Evolutionary conservation across 305 asterid species (phyloP).

Genomic region (Coffea humblotiana): DNA sequence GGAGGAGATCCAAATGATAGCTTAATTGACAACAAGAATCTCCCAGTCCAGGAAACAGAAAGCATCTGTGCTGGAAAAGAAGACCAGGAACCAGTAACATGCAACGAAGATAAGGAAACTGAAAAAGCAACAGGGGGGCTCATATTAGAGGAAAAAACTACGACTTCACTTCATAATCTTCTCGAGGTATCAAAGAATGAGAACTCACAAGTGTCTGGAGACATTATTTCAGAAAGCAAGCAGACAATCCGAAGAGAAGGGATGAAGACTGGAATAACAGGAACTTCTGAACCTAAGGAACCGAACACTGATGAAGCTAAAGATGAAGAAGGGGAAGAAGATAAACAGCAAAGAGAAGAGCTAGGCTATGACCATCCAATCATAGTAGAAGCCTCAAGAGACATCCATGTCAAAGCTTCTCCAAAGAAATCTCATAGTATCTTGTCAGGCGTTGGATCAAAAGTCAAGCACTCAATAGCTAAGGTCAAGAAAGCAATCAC

Average conservation of each 20-base stretch:
- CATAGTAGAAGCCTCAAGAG: constrained; percentile 53
- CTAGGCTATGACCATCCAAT: constrained; percentile 56
- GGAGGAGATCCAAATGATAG: constrained; percentile 28
- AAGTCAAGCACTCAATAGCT: constrained; percentile 87
- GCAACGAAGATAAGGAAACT: constrained; percentile 1
- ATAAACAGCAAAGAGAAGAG: constrained; percentile 34
- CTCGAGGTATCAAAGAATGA: constrained; percentile 34
- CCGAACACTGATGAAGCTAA: constrained; percentile 43
- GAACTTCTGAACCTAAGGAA: constrained; percentile 32
- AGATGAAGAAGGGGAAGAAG: constrained; percentile 43
- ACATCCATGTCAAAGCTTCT: constrained; percentile 50
- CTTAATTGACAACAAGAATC: constrained; percentile 28
- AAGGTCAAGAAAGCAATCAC: constrained; percentile 90
- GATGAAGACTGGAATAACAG: constrained; percentile 29
- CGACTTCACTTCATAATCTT: constrained; percentile 32
- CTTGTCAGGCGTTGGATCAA: constrained; percentile 87
- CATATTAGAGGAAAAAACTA: constrained; percentile 9
- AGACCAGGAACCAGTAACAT: constrained; percentile 18
- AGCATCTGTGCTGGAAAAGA: constrained; percentile 26
- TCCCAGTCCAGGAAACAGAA: constrained; percentile 25
- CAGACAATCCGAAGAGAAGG: constrained; percentile 30
- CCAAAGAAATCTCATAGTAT: constrained; percentile 76
- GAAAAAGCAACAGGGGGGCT: constrained; percentile 13
- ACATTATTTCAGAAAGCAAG: constrained; percentile 26
- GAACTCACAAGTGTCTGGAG: constrained; percentile 26